Percentiles rank a stretch among this genome's conserved stretches.
phyloP scores from a whole-genome alignment of 495 filamentous ascomycete species.

The Cercophora samala region DNA sequence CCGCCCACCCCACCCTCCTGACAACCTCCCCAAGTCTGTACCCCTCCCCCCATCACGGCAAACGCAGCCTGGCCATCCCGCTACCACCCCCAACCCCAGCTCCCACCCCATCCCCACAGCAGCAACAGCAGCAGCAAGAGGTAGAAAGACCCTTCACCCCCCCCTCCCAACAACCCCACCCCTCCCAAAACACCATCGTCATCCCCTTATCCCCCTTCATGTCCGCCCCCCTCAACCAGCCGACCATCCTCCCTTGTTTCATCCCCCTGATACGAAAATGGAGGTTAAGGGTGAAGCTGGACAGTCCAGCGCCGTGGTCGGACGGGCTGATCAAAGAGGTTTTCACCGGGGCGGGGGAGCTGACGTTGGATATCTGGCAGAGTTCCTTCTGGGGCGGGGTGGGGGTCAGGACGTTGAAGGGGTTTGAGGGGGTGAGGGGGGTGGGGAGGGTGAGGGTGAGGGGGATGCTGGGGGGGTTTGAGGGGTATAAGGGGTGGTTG shows the following conservation, averaged over 20 bases:
- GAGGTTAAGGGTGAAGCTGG: neutral
- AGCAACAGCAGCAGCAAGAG: no score
- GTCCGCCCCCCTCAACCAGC: neutral
- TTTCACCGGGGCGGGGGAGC: neutral
- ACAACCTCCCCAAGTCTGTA: neutral
- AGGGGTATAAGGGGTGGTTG: neutral
- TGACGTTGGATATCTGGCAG: conserved; percentile 19
- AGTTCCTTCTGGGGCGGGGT: conserved; percentile 36
- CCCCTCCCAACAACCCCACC: neutral
- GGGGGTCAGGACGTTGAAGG: neutral
- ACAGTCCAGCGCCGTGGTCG: neutral
- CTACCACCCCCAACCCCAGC: neutral
- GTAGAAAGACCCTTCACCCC: no score
- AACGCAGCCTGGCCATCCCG: neutral
- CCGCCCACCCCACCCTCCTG: conserved; percentile 21
- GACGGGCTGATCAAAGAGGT: neutral
- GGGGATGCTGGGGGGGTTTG: conserved; percentile 1
- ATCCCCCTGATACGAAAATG: neutral
- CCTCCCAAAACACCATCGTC: neutral
- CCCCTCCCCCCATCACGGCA: neutral
- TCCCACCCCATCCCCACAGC: conserved; percentile 29
- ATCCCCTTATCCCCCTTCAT: neutral
- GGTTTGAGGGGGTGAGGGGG: neutral
- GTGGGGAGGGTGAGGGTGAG: conserved; percentile 1
- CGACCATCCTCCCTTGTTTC: neutral